Conservation (phyloP, 129 eudicot genomes). For the Escallonia herrerae region DNA sequence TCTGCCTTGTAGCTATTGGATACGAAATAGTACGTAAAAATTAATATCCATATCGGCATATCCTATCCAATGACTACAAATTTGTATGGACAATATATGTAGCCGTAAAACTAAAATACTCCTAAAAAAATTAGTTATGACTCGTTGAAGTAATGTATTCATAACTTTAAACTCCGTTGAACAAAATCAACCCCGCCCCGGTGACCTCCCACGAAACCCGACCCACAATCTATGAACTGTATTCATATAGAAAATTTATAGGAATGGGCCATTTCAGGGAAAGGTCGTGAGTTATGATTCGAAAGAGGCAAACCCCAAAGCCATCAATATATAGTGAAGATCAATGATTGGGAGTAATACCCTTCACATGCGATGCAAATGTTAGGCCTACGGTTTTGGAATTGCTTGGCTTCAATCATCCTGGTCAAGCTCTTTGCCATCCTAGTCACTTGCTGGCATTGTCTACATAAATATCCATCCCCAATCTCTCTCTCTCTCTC, state of each 20-base stretch:
- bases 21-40: too few species aligned
- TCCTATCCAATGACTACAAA: too few species aligned
- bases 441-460: neutral
- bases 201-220: conserved; percentile 5
- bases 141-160: too few species aligned
- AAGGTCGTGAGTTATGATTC: neutral
- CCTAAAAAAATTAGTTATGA: too few species aligned
- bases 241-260: conserved; percentile 5
- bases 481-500: too few species aligned
- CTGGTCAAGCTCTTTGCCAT: neutral
- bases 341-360: neutral
- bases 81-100: too few species aligned
- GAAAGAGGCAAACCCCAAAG: neutral
- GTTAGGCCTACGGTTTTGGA: neutral
- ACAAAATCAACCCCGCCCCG: neutral
- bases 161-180: too few species aligned
- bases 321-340: neutral
- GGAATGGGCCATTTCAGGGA: conserved; percentile 1
- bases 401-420: neutral
- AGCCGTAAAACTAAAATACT: too few species aligned
- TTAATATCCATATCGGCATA: too few species aligned
- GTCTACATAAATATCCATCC: too few species aligned
- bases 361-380: neutral
- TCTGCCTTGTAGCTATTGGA: too few species aligned
- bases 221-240: conserved; percentile 13